A percentile compares a stretch with the other conserved stretches of the same genome.
These are phyloP conservation scores for Beauveria scarabaeidicola DNA, from an alignment of 2,329 filamentous ascomycete genomes.

Conservation along the genomic window DNA sequence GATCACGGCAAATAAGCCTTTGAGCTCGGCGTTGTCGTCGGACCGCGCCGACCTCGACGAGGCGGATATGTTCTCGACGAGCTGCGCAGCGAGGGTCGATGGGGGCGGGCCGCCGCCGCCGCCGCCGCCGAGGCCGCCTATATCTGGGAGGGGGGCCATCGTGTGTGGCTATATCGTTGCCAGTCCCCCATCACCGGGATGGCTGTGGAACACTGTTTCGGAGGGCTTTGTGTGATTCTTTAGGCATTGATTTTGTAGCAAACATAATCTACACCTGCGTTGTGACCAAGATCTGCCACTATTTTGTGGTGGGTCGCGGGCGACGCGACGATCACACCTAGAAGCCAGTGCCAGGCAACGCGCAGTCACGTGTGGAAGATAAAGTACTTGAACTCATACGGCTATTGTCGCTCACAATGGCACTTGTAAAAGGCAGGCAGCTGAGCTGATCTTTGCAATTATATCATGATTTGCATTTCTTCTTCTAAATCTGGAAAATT, in stretches of 20 bases:
- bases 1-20: slow-evolving; percentile 55
- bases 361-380: slow-evolving; percentile 2
- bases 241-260: background rate
- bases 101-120: slow-evolving; percentile 41
- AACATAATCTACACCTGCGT: background rate
- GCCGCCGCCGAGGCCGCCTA: background rate
- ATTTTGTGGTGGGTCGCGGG: slow-evolving; percentile 8
- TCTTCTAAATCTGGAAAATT: background rate
- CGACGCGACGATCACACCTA: background rate
- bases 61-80: slow-evolving; percentile 67
- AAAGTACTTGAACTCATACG: background rate
- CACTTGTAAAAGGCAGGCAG: background rate
- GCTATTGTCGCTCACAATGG: background rate
- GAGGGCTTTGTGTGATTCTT: background rate
- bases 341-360: background rate
- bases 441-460: background rate
- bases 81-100: slow-evolving; percentile 79
- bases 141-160: slow-evolving; percentile 7
- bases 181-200: background rate
- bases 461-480: slow-evolving; percentile 2
- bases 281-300: background rate
- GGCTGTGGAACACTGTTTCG: background rate
- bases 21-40: slow-evolving; percentile 65
- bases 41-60: slow-evolving; percentile 53
- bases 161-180: background rate